These are phyloP conservation scores for Komagataella phaffii DNA, from an alignment of 805 yeast genomes.

Conservation along the genomic window DNA sequence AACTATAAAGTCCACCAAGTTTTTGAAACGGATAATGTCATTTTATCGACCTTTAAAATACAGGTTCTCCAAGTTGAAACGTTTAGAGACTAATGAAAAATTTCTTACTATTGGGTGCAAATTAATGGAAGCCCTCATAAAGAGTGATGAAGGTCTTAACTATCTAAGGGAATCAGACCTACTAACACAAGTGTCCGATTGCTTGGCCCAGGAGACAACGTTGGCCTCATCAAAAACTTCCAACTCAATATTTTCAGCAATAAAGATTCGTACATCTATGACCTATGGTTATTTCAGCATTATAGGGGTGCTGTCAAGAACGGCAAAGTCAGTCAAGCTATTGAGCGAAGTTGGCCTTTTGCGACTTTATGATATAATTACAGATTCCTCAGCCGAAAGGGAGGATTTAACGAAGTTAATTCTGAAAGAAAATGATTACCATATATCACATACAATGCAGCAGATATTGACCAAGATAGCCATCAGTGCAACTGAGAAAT, in stretches of 20 bases:
- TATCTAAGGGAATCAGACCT: conserved; percentile 63
- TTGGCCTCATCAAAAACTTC: conserved; percentile 58
- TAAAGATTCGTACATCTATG: conserved; percentile 46
- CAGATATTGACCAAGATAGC: conserved; percentile 54
- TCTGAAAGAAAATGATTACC: conserved; percentile 48
- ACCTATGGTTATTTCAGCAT: conserved; percentile 69
- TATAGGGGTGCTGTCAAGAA: conserved; percentile 57
- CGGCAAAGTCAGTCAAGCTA: conserved; percentile 49
- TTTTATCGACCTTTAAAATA: conserved; percentile 88
- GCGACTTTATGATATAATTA: conserved; percentile 63
- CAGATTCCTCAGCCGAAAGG: conserved; percentile 35
- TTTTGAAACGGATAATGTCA: conserved; percentile 70
- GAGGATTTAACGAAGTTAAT: conserved; percentile 45
- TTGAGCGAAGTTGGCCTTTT: conserved; percentile 77
- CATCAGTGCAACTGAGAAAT: conserved; percentile 32
- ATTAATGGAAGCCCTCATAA: conserved; percentile 50
- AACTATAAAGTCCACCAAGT: conserved; percentile 63
- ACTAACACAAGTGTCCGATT: conserved; percentile 79
- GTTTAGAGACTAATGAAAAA: conserved; percentile 34
- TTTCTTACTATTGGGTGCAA: conserved; percentile 67
- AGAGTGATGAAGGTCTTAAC: conserved; percentile 50
- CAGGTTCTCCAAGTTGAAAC: conserved; percentile 48
- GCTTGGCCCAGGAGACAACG: conserved; percentile 76
- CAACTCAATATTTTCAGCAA: conserved; percentile 60
- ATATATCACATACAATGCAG: conserved; percentile 50